Evolutionary conservation across 192 early-diverging fungal species (phyloP), one percentile per base, ranked within the genome.

Genomic region (Diversispora eburnea): DNA sequence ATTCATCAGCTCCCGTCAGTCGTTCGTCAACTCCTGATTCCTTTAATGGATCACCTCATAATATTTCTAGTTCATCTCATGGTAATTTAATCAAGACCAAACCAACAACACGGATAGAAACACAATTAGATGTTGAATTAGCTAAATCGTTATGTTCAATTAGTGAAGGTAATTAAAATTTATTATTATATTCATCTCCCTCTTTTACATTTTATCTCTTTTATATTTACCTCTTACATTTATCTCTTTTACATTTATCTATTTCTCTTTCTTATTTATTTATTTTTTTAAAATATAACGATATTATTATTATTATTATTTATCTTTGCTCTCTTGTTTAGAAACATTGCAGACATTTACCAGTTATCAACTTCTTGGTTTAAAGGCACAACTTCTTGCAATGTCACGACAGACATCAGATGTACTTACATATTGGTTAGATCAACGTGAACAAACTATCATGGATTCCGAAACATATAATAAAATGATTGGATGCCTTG

Each of bases 401-500:
- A 66, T 85, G 13, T 80, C 82, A 17, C 80, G 81, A 39, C 86
- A 88, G 63, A 80, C 86, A 1, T 80, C 81, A 15, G 84, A 86
- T 17, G 80, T 82, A 58, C 76, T 88, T 19, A 82, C 80, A 19
- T 84, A 83, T 69, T 79, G 84, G 69, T 76, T 88, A 56, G 86
- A 88, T 71, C 86, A 88, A 71, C 77, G 86, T 57, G 86, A 88
- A 58, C 83, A 86, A 52, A 75, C 86, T 58, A 79, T 84, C 59
- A 88, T 88, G 86, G 86, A 88, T 64, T 83, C 84, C 20, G 86
- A 88, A 59, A 84, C 83, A 9, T 88, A 86, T 70, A 88, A 88
- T 49, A 82, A 86, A 61, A 75, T 88, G 76, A 88, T 88, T 54
- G 83, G 78, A 41, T 86, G 84, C 13, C 76, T 88, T 19, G 84